Conservation (phyloP, 768 basidiomycete species). For the Rhizopogon rudus region DNA sequence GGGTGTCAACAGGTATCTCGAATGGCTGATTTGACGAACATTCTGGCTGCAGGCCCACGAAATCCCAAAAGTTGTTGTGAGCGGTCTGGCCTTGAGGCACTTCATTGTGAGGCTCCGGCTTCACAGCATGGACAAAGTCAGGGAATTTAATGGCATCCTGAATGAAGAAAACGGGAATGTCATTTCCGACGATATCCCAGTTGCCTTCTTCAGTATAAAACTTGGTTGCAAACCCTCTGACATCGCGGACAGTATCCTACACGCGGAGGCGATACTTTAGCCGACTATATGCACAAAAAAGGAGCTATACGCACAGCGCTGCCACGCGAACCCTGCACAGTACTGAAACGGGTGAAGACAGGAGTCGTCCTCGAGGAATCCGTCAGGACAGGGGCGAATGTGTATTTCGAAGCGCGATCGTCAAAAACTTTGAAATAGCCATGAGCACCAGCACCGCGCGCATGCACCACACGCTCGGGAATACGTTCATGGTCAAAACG, state of each 20-base stretch:
- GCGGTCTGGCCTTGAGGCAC: constrained; percentile 63
- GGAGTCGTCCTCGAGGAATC: constrained; percentile 71
- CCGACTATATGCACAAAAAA: background rate
- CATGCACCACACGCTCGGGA: constrained; percentile 75
- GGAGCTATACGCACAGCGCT: constrained; percentile 54
- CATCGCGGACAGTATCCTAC: constrained; percentile 75
- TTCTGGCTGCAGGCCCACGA: constrained; percentile 65
- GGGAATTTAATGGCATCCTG: constrained; percentile 83
- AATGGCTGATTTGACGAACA: constrained; percentile 26
- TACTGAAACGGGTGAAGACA: constrained; percentile 80
- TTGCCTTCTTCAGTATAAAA: constrained; percentile 85
- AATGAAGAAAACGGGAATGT: constrained; percentile 81
- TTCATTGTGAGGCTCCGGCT: constrained; percentile 84
- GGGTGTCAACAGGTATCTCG: background rate
- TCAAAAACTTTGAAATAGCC: constrained; percentile 78
- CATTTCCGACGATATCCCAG: constrained; percentile 84
- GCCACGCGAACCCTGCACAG: constrained; percentile 79
- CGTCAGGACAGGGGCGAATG: constrained; percentile 64
- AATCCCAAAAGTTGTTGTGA: constrained; percentile 91
- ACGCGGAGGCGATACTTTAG: background rate
- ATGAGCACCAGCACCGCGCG: constrained; percentile 75
- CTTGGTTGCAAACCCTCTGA: constrained; percentile 81
- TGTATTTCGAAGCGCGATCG: constrained; percentile 64
- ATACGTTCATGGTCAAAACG: constrained; percentile 88
- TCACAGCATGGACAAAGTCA: constrained; percentile 80